Percentiles rank a stretch among this genome's conserved stretches.
phyloP scores from a whole-genome alignment of 129 eudicot species.

The Pittosporum tobira region DNA sequence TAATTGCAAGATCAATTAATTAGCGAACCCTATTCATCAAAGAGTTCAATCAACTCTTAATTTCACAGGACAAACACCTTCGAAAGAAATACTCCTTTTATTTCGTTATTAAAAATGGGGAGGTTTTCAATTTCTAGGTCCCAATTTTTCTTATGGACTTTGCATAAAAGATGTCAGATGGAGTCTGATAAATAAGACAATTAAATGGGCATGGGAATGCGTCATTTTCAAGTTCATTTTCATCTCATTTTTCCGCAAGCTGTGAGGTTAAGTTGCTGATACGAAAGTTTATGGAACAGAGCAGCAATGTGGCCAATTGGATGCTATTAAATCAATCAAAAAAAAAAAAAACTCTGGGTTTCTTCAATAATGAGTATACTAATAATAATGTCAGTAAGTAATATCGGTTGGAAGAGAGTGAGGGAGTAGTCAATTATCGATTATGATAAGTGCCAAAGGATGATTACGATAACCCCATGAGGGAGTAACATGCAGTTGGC shows the following conservation, averaged over 20 bases:
- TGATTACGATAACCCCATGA: conserved; percentile 59
- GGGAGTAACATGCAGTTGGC: conserved; percentile 70
- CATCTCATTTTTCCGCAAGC: neutral
- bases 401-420: neutral
- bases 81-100: no score
- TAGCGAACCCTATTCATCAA: neutral
- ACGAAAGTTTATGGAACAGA: neutral
- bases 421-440: conserved; percentile 39
- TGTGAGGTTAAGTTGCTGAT: neutral
- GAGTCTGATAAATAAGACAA: neutral
- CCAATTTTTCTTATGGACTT: no score
- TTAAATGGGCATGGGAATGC: neutral
- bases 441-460: conserved; percentile 31
- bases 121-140: no score
- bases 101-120: no score
- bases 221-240: neutral
- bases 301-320: neutral
- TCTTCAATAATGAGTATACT: no score
- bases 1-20: no score
- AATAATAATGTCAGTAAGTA: no score
- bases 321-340: neutral
- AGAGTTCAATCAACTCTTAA: neutral
- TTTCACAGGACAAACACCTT: neutral
- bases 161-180: neutral
- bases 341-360: no score